Percentiles rank a stretch among this genome's conserved stretches.
These are phyloP conservation scores for Marasmius sp. DNA, from an alignment of 1,284 basidiomycete genomes.

Conservation along the genomic window DNA sequence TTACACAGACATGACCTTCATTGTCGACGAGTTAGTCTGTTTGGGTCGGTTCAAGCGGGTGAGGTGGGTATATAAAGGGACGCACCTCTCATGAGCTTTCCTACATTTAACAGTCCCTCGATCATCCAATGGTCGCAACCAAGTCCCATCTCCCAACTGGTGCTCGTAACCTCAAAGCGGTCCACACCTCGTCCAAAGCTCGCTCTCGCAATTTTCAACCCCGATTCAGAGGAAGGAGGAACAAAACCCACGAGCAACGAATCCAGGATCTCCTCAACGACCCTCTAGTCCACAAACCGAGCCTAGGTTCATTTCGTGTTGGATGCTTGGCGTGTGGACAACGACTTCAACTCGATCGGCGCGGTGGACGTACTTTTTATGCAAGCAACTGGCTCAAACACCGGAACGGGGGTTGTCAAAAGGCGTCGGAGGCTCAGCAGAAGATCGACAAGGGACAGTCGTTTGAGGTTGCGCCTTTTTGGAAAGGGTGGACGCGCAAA, in stretches of 20 bases:
- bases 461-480: not conserved
- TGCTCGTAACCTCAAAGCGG: no score
- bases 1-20: no score
- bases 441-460: not conserved
- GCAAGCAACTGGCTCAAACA: not conserved
- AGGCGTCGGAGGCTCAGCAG: not conserved
- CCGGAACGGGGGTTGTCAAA: not conserved
- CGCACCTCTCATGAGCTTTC: no score
- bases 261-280: not conserved
- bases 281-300: not conserved
- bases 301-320: not conserved
- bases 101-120: no score
- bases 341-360: not conserved
- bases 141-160: no score
- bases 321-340: not conserved
- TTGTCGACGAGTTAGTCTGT: no score
- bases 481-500: not conserved
- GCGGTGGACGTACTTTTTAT: not conserved
- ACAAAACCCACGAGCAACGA: not conserved
- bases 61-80: no score
- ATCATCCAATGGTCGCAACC: no score
- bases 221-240: no score
- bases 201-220: no score
- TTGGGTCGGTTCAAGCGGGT: no score
- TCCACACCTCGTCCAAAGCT: no score